Evolutionary conservation across 306 rosid species (phyloP).

Genomic region (Pachyrhizus erosus): DNA sequence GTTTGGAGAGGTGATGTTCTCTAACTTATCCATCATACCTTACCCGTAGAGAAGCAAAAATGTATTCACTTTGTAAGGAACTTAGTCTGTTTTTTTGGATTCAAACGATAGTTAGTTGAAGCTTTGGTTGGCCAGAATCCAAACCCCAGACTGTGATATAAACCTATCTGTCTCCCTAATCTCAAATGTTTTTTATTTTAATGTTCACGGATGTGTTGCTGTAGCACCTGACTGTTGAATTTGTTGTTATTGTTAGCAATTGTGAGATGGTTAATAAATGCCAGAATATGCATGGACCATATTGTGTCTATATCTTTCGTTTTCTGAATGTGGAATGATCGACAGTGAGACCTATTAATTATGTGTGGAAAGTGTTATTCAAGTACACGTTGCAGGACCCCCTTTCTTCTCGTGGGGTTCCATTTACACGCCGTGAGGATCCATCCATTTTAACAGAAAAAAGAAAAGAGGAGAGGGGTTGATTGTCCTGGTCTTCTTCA

Average conservation of each 20-base stretch:
- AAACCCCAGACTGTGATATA: slow-evolving; percentile 51
- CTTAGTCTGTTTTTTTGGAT: slow-evolving; percentile 57
- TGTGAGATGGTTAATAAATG: slow-evolving; percentile 89
- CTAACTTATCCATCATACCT: slow-evolving; percentile 43
- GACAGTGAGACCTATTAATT: slow-evolving; percentile 63
- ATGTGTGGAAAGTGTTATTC: slow-evolving; percentile 58
- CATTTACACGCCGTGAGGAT: slow-evolving; percentile 25
- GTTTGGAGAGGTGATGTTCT: slow-evolving; percentile 48
- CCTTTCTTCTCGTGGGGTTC: slow-evolving; percentile 42
- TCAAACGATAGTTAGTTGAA: slow-evolving; percentile 70
- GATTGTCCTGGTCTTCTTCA: background rate
- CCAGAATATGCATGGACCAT: slow-evolving; percentile 58
- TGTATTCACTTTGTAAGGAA: slow-evolving; percentile 46
- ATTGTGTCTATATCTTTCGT: slow-evolving; percentile 39
- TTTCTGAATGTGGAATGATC: slow-evolving; percentile 56
- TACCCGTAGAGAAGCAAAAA: slow-evolving; percentile 53
- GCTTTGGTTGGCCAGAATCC: slow-evolving; percentile 58
- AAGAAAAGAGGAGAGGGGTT: background rate
- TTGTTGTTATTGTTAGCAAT: slow-evolving; percentile 73
- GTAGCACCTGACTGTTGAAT: slow-evolving; percentile 75
- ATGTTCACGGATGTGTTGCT: slow-evolving; percentile 56
- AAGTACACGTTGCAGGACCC: slow-evolving; percentile 61
- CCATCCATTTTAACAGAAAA: slow-evolving; percentile 16
- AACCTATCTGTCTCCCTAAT: slow-evolving; percentile 44
- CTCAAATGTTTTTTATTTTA: slow-evolving; percentile 33